These are phyloP conservation scores for Sporobolomyces phaffii DNA, from an alignment of 768 basidiomycete species.

Conservation along the genomic window DNA sequence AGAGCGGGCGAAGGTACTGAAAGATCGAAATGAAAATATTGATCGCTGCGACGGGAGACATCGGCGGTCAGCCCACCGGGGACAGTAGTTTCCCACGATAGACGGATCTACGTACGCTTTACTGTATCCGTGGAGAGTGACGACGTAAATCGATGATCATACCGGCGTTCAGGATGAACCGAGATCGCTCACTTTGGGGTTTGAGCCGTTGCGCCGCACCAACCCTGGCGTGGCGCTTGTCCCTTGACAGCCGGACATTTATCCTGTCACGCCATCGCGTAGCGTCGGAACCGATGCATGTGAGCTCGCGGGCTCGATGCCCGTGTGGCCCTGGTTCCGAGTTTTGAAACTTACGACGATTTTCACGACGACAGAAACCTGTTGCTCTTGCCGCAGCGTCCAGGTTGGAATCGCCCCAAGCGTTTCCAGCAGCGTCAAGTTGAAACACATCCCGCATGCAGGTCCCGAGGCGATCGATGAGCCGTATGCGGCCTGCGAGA, in stretches of 20 bases:
- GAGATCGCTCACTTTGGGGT: constrained; percentile 11
- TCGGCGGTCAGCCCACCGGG: background rate
- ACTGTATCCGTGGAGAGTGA: too few relatives aligned
- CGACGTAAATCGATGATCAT: too few relatives aligned
- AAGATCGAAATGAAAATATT: constrained; percentile 20
- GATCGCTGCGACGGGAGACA: background rate
- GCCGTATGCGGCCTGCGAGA: constrained; percentile 21
- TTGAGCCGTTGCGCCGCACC: constrained; percentile 12
- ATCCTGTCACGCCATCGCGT: too few relatives aligned
- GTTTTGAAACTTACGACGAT: background rate
- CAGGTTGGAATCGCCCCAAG: constrained; percentile 1
- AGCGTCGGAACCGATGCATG: too few relatives aligned
- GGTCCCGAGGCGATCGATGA: constrained; percentile 9
- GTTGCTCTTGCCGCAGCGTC: background rate
- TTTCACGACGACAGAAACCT: constrained; percentile 9
- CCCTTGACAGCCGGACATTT: constrained; percentile 13
- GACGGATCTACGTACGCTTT: background rate
- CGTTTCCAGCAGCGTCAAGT: constrained; percentile 1
- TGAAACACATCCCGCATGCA: constrained; percentile 27
- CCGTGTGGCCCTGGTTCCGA: too few relatives aligned
- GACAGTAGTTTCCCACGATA: too few relatives aligned
- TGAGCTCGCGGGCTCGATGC: background rate
- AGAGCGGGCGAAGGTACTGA: constrained; percentile 7
- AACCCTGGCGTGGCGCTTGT: background rate
- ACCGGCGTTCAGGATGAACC: too few relatives aligned